Conservation (phyloP, 2,329 filamentous ascomycete species). For the Colletotrichum scovillei region DNA sequence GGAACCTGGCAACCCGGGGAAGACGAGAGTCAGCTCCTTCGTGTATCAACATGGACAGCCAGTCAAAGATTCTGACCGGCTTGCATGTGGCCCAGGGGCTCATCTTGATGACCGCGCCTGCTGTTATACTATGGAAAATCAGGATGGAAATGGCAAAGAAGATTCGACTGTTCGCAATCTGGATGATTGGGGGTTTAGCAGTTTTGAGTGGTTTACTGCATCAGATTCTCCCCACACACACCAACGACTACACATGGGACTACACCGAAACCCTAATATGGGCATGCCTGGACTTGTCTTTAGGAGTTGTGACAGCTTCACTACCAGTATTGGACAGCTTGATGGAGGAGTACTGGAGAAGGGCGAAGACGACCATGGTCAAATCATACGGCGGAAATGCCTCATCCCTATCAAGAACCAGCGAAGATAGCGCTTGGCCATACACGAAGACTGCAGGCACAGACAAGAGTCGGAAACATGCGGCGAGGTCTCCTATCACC, state of each 20-base stretch:
- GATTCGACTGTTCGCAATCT: slow-evolving; percentile 45
- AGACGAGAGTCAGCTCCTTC: slow-evolving; percentile 33
- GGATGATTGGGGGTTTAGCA: slow-evolving; percentile 44
- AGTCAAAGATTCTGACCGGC: slow-evolving; percentile 41
- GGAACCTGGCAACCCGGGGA: slow-evolving; percentile 41
- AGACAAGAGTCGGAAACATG: background rate
- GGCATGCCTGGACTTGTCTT: slow-evolving; percentile 45
- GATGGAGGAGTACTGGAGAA: slow-evolving; percentile 14
- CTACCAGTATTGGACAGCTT: slow-evolving; percentile 46
- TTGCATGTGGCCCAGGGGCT: slow-evolving; percentile 49
- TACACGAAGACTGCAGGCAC: slow-evolving; percentile 13
- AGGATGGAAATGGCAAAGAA: slow-evolving; percentile 45
- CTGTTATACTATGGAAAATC: slow-evolving; percentile 49
- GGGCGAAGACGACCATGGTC: background rate
- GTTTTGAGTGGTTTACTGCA: slow-evolving; percentile 46
- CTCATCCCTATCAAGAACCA: background rate
- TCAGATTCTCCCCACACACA: slow-evolving; percentile 38
- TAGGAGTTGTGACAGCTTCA: slow-evolving; percentile 46
- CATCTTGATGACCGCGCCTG: slow-evolving; percentile 44
- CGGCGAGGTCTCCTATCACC: background rate
- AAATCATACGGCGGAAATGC: background rate
- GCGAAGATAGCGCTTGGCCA: background rate
- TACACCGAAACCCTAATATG: slow-evolving; percentile 44
- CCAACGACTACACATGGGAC: slow-evolving; percentile 40
- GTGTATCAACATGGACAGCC: slow-evolving; percentile 39